These are phyloP conservation scores for Oryza australiensis DNA, from an alignment of 176 grass and related monocot species.

Conservation along the genomic window DNA sequence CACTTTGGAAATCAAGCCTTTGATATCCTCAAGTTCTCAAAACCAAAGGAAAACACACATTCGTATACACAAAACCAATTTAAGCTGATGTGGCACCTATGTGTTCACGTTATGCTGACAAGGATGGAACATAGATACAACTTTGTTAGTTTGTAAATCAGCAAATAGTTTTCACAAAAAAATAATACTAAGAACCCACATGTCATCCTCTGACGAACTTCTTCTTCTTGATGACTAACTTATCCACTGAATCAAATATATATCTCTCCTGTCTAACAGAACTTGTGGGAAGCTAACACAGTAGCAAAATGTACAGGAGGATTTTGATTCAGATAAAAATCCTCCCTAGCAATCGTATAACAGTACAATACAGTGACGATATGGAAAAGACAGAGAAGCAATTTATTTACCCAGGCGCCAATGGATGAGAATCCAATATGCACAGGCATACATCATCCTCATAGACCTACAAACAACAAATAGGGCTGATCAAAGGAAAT, in stretches of 20 bases:
- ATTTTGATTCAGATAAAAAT: neutral
- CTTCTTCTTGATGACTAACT: no score
- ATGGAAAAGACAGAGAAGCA: neutral
- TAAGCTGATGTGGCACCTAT: no score
- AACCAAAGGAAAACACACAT: neutral
- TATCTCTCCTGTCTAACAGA: neutral
- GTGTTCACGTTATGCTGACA: no score
- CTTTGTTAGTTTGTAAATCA: no score
- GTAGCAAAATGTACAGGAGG: neutral
- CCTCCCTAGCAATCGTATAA: neutral
- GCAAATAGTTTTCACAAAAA: neutral
- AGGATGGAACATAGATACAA: no score
- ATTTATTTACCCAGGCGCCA: conserved; percentile 33
- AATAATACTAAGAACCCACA: neutral
- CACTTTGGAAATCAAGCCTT: neutral
- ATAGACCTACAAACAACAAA: conserved; percentile 35
- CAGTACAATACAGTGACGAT: neutral
- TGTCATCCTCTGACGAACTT: neutral
- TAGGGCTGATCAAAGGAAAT: neutral
- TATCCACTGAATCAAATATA: neutral
- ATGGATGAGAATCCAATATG: conserved; percentile 51
- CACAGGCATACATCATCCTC: conserved; percentile 47
- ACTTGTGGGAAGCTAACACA: neutral
- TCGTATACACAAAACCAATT: neutral
- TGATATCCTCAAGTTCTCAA: neutral